phyloP scores from a whole-genome alignment of 805 yeast genomes.

The Schizosaccharomyces cryophilus region DNA sequence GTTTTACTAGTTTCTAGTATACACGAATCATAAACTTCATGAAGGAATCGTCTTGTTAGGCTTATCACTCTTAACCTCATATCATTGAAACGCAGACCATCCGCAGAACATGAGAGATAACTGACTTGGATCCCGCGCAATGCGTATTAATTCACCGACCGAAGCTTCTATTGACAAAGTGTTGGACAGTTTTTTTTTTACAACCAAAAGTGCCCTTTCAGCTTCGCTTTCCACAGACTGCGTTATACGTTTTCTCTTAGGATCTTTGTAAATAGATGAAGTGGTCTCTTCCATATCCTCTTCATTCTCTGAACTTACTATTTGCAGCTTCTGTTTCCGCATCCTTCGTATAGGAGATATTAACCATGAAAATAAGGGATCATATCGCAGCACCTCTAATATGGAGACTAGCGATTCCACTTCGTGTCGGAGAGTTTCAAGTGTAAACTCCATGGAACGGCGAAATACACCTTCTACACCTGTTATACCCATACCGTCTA shows the following conservation, averaged over 20 bases:
- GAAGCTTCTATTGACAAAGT: constrained; percentile 63
- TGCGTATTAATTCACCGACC: constrained; percentile 54
- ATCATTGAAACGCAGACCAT: constrained; percentile 20
- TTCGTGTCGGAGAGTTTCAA: constrained; percentile 39
- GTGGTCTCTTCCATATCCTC: neutral
- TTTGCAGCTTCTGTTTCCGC: neutral
- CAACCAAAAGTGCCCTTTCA: constrained; percentile 48
- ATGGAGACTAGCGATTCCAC: constrained; percentile 52
- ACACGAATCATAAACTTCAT: no score
- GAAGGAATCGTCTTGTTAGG: no score
- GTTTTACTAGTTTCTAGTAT: no score
- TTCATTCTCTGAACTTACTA: neutral
- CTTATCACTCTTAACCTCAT: no score
- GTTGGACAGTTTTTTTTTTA: constrained; percentile 43
- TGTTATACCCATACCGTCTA: constrained; percentile 81
- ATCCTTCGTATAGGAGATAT: constrained; percentile 34
- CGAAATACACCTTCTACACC: constrained; percentile 60
- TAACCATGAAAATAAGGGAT: constrained; percentile 74
- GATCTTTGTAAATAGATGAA: neutral
- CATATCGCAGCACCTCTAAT: constrained; percentile 66
- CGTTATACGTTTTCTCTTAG: neutral
- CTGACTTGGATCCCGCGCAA: constrained; percentile 44
- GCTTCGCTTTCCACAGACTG: constrained; percentile 34
- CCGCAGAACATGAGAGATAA: constrained; percentile 59
- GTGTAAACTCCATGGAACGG: constrained; percentile 47